phyloP scores from a whole-genome alignment of 176 grass and related monocot genomes.

The Pontederia paniculata region DNA sequence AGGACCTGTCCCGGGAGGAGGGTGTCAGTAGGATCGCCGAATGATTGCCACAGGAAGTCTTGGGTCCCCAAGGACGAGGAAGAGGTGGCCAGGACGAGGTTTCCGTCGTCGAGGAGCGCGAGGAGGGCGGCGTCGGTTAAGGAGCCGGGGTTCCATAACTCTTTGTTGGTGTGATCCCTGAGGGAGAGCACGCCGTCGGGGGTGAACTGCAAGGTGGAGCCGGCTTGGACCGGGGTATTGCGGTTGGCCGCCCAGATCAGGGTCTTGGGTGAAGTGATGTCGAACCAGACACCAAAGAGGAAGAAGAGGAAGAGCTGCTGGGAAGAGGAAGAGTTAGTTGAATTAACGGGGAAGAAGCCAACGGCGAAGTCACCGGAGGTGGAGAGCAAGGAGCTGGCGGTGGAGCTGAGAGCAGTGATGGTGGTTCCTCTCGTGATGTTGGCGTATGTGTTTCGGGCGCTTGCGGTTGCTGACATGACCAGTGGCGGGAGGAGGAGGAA shows the following conservation, averaged over 20 bases:
- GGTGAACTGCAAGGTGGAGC: constrained; percentile 2
- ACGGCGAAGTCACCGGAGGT: constrained; percentile 26
- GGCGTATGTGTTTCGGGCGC: neutral
- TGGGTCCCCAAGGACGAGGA: neutral
- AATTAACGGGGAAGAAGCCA: constrained; percentile 17
- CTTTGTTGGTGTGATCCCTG: neutral
- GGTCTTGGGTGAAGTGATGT: neutral
- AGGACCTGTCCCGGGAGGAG: constrained; percentile 12
- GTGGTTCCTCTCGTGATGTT: constrained; percentile 17
- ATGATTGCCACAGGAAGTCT: neutral
- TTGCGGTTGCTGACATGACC: neutral
- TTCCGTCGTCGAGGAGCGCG: neutral
- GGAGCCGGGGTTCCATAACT: neutral
- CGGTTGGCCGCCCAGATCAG: constrained; percentile 23
- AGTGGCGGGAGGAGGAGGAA: neutral
- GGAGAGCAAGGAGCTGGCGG: neutral
- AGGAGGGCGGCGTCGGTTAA: neutral
- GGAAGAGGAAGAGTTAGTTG: constrained; percentile 1
- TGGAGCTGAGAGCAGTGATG: neutral
- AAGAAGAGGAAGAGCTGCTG: neutral
- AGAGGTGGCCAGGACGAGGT: neutral
- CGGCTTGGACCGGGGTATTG: neutral
- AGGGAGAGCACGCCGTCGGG: constrained; percentile 6
- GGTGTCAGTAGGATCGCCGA: neutral
- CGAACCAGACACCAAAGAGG: constrained; percentile 33